phyloP scores from a whole-genome alignment of 1,284 basidiomycete species.

The Cerioporus squamosus region DNA sequence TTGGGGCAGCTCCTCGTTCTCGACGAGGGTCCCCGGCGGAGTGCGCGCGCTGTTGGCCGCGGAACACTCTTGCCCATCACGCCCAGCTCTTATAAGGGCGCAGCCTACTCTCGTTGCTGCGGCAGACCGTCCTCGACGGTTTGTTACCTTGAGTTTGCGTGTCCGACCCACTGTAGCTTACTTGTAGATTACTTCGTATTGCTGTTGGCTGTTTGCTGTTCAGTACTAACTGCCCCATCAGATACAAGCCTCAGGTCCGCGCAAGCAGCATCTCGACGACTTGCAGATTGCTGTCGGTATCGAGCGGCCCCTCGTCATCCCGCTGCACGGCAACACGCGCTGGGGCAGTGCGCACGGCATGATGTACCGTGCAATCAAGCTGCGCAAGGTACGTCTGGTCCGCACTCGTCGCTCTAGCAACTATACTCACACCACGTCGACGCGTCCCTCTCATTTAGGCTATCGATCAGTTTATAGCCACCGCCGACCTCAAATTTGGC shows the following conservation, averaged over 20 bases:
- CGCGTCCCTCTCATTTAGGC: background rate
- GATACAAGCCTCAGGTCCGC: conserved; percentile 7
- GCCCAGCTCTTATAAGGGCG: too few relatives aligned
- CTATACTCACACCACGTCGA: too few relatives aligned
- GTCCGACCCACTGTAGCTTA: too few relatives aligned
- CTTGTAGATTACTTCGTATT: too few relatives aligned
- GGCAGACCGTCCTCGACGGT: too few relatives aligned
- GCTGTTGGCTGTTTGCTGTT: too few relatives aligned
- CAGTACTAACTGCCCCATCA: background rate
- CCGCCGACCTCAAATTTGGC: conserved; percentile 30
- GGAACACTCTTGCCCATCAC: too few relatives aligned
- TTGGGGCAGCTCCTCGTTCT: too few relatives aligned
- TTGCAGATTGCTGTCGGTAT: background rate
- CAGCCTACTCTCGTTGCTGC: too few relatives aligned
- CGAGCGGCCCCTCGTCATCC: background rate
- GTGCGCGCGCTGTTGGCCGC: too few relatives aligned
- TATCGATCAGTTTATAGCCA: conserved; percentile 25
- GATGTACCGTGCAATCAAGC: background rate
- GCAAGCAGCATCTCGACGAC: background rate
- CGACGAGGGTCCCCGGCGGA: too few relatives aligned
- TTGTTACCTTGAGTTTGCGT: too few relatives aligned
- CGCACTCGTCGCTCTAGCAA: background rate
- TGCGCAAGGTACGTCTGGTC: background rate
- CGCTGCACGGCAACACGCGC: conserved; percentile 4
- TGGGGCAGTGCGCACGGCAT: conserved; percentile 7